Evolutionary conservation across 2,329 filamentous ascomycete genomes (phyloP), one percentile per base, ranked within the genome.

Genomic region (Monilinia fructigena): DNA sequence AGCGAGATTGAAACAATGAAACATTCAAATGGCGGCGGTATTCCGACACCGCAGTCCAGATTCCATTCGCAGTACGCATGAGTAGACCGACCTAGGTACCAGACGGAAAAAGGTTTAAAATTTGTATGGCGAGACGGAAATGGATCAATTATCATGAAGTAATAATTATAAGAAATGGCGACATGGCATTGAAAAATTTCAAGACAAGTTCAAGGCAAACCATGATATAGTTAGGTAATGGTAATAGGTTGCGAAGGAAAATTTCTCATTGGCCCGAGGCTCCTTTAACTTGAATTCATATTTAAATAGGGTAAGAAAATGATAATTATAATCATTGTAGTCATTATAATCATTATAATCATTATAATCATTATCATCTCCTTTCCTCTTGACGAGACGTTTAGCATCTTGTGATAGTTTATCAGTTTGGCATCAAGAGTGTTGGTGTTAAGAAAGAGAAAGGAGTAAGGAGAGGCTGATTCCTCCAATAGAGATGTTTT

Each of bases 1-100:
- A 45, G 16, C 11, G 16, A 12, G 40, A 42, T 14, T 42, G 12
- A 42, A 48, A 59, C 11, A 14, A 59, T 59, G 56, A 59, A 42
- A 59, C 56, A 59, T 59, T 35, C 42, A 59, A 59, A 60, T 60
- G 56, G 56, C 56, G 56, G 56, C 56, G 56, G 56, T 60, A 48
- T 60, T 47, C 18, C 42, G 20, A 8, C n/a, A 35, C n/a, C 26
- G 26, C 42, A 60, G 56, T 48, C 56, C 56, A 60, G 56, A 48
- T 48, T 20, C 31, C 35, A 18, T 23, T 42, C 31, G 31, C 31
- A 35, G 31, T 35, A 35, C 31, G 31, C 6, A 35, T 35, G 31
- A 35, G 31, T 35, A 35, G 31, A 35, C 7, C 31, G 31, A 35
- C 31, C 31, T 35, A 35, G 31, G 7, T 35, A 35, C 31, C 31